Base-by-base conservation (phyloP, 2,329 filamentous ascomycete genomes). In the Leptographium flavum region DNA sequence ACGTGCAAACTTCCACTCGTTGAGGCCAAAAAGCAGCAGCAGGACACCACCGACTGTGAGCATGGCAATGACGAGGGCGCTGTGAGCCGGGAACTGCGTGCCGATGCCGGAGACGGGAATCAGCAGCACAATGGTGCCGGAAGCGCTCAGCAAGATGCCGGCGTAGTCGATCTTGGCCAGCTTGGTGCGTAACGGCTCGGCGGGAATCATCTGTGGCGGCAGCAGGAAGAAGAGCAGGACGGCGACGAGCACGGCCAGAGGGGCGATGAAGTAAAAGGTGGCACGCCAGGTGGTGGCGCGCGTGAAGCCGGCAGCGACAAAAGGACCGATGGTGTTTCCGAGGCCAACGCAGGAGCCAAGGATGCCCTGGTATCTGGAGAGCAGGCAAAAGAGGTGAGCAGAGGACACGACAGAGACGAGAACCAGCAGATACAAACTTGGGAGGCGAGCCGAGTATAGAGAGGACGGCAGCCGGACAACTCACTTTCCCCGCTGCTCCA, bases 41-140 rank as follows among this genome's bases (percentile, higher is more conserved):
- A 32, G n/a, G 3, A 31, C 28, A 13, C 10, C 21, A 13, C 49
- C 49, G 7, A 46, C n/a, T 3, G 35, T 25, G 13, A 81, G 60
- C 73, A 79, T 76, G 28, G 66, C 65, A 19, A 80, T 74, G 1
- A 76, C 69, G 64, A 76, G 67, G 0, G 74, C 62, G 6, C 69
- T 74, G 19, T 63, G 53, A 72, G 73, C 77, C 3, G 63, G 56
- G 48, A 75, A 77, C 46, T 74, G 74, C 0, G 68, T 66, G 1
- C 71, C 74, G 9, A 53, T 55, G 13, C 75, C 75, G 3, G 76
- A 79, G 11, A 82, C 69, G 0, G 79, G 77, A 39, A 83, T 76
- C n/a, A 82, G 63, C 3, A 82, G 52, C 10, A 81, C 68, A 22
- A 79, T 69, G 0, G 68, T 74, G 8, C 68, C 58, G 0, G 72